Percentiles rank a stretch among this genome's conserved stretches.
These are phyloP conservation scores for Sporothrix brasiliensis DNA, from an alignment of 2,329 filamentous ascomycete genomes.

Conservation along the genomic window DNA sequence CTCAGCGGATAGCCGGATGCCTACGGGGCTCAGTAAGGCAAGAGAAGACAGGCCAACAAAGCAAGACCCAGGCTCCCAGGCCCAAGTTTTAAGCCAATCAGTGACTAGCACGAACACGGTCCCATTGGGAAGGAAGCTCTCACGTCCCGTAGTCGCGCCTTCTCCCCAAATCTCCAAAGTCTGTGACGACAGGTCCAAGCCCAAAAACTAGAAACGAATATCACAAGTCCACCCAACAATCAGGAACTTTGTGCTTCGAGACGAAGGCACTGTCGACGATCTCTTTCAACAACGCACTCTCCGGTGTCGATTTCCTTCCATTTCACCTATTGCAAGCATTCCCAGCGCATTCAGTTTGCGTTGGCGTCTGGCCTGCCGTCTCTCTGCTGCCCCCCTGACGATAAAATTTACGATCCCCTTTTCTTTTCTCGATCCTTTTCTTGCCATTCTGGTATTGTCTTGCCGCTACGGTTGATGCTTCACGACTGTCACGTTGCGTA, in stretches of 20 bases:
- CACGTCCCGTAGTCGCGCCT: background rate
- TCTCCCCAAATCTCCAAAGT: constrained; percentile 13
- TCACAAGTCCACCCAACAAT: background rate
- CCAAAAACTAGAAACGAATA: constrained; percentile 4
- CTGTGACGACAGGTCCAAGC: constrained; percentile 18
- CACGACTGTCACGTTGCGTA: background rate
- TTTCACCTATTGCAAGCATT: background rate
- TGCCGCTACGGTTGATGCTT: background rate
- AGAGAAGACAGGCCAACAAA: background rate
- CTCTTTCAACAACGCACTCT: background rate
- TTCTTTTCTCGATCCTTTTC: background rate
- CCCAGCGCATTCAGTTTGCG: background rate
- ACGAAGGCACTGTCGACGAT: background rate
- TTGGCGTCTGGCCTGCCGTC: background rate
- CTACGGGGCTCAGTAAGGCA: constrained; percentile 21
- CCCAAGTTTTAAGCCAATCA: constrained; percentile 1
- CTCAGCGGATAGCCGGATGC: constrained; percentile 12
- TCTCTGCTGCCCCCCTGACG: background rate
- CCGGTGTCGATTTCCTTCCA: background rate
- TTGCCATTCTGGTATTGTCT: background rate
- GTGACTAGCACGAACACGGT: background rate
- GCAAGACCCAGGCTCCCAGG: background rate
- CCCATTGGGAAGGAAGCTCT: constrained; percentile 6
- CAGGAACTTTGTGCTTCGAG: background rate
- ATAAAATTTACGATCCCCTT: constrained; percentile 1